A percentile compares a stretch with the other conserved stretches of the same genome.
These are phyloP conservation scores for Senecio squalidus DNA, from an alignment of 140 eudicot genomes.

Conservation along the genomic window DNA sequence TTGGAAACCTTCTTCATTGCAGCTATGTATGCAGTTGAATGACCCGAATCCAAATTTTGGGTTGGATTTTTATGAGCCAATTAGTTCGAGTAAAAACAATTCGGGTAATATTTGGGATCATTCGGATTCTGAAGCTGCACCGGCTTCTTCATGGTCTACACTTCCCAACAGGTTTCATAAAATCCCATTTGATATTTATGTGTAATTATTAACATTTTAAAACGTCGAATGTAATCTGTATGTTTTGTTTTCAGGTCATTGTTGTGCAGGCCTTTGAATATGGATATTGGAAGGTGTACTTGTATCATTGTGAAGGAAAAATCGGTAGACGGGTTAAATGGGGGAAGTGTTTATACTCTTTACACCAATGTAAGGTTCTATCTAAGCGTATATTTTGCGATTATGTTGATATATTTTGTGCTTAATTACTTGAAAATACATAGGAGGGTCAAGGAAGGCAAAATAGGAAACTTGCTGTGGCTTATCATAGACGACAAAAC, in stretches of 20 bases:
- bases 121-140: conserved; percentile 97
- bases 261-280: conserved; percentile 77
- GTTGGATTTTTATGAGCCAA: conserved; percentile 34
- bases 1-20: conserved; percentile 77
- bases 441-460: conserved; percentile 96
- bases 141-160: conserved; percentile 94
- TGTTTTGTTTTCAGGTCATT: conserved; percentile 50
- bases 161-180: conserved; percentile 68
- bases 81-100: conserved; percentile 44
- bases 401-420: neutral
- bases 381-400: neutral
- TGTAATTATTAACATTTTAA: neutral
- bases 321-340: conserved; percentile 46
- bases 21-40: conserved; percentile 67
- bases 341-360: conserved; percentile 68
- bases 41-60: conserved; percentile 62
- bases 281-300: conserved; percentile 86
- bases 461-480: conserved; percentile 87
- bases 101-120: conserved; percentile 79
- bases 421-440: neutral
- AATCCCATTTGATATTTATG: neutral
- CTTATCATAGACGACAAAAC: conserved; percentile 58
- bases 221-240: neutral
- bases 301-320: conserved; percentile 84
- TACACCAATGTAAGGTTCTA: conserved; percentile 65